A percentile compares a stretch with the other conserved stretches of the same genome.
These are phyloP conservation scores for Fusarium proliferatum DNA, from an alignment of 2,329 filamentous ascomycete species.

Conservation along the genomic window DNA sequence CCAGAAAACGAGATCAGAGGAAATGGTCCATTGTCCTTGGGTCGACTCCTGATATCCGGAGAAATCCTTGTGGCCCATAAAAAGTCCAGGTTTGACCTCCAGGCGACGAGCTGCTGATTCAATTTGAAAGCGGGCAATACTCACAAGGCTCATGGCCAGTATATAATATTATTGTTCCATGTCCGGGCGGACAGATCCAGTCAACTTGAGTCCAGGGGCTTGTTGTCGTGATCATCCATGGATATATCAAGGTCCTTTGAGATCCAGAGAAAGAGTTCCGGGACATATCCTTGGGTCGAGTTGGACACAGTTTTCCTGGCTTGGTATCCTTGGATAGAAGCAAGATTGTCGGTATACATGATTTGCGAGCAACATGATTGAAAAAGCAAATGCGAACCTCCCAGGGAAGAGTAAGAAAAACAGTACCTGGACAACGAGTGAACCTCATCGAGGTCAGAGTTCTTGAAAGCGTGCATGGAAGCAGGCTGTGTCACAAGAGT, in stretches of 20 bases:
- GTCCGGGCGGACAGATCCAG: slow-evolving; percentile 49
- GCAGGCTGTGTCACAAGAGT: slow-evolving; percentile 60
- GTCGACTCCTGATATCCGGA: slow-evolving; percentile 36
- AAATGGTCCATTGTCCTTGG: slow-evolving; percentile 22
- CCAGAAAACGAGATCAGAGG: slow-evolving; percentile 9
- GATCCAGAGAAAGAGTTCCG: slow-evolving; percentile 25
- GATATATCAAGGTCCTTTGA: slow-evolving; percentile 5
- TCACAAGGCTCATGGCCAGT: slow-evolving; percentile 48
- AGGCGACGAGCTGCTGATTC: slow-evolving; percentile 32
- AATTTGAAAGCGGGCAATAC: slow-evolving; percentile 52
- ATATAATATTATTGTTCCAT: slow-evolving; percentile 45
- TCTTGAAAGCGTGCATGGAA: slow-evolving; percentile 66
- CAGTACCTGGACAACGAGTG: slow-evolving; percentile 72
- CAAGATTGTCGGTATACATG: slow-evolving; percentile 45
- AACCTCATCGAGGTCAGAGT: slow-evolving; percentile 68
- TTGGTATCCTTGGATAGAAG: slow-evolving; percentile 38
- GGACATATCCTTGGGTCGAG: slow-evolving; percentile 26
- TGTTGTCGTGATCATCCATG: slow-evolving; percentile 12
- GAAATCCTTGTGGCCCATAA: slow-evolving; percentile 30
- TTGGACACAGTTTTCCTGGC: slow-evolving; percentile 26
- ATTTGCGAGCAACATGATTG: slow-evolving; percentile 43
- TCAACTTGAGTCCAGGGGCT: slow-evolving; percentile 14
- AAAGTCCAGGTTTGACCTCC: slow-evolving; percentile 43
- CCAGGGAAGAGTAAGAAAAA: slow-evolving; percentile 60
- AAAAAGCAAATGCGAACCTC: slow-evolving; percentile 53